Base-by-base conservation (phyloP, 225 moss, liverwort and hornwort genomes). In the Asterella californica region DNA sequence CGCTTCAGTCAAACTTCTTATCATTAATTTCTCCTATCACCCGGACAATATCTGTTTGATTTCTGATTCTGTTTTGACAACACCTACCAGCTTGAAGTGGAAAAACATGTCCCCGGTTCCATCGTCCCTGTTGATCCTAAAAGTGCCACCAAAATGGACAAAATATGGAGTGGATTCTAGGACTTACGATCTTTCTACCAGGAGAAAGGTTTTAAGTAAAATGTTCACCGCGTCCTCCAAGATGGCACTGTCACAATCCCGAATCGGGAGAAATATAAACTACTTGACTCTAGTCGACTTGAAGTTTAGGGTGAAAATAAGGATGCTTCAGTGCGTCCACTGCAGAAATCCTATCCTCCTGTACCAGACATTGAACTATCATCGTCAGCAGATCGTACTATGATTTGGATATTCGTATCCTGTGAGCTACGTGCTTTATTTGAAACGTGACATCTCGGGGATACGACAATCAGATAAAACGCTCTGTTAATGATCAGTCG, bases 331-430 rank as follows among this genome's bases (percentile, higher is more conserved):
- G 83, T 66, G 94, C 90, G 55, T 94, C 92, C 46, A 83, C 80
- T 17, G 92, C 94, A 49, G 87, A 86, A 62, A 94, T 92, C 79
- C 94, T 90, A 80, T 94, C 92, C 81, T 88, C 88, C 83, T 83
- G 83, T 24, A 76, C 33, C 25, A 54, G 11, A 59, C 32, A 61
- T 22, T 9, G 3, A 32, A 57, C 18, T 33, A 3, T 30, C 49
- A 18, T 52, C 2, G 29, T 74, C 73, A 53, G 48, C n/a, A 8
- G 29, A 22, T 22, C 8, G 45, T 70, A 18, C 42, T 2, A 42
- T 45, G 0, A 42, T 42, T 22, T 15, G 17, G 52, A 52, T 3
- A 14, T 52, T 12, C 17, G 17, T 17, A 52, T 12, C 14, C 4
- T 33, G 15, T 36, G 33, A 33, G 10, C 10, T 37, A n/a, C 37